Percentiles rank a stretch among this genome's conserved stretches.
These are phyloP conservation scores for Crithidia mellificae DNA, from an alignment of 208 protist genomes.

Conservation along the genomic window DNA sequence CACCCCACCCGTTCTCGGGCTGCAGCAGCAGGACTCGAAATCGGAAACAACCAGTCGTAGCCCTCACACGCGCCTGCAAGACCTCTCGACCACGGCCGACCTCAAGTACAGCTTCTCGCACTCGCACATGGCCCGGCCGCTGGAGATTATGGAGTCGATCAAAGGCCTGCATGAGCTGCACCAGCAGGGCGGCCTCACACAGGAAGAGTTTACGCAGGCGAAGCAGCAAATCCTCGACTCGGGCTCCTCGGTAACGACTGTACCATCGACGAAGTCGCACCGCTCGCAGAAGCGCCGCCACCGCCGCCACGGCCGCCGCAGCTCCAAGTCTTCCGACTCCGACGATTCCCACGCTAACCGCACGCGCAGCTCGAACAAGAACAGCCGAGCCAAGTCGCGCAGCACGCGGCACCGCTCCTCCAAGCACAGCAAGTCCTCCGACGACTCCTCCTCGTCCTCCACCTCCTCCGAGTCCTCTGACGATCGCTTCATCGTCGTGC, in stretches of 20 bases:
- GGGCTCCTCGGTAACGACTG: conserved; percentile 17
- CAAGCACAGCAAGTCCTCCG: background rate
- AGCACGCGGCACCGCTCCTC: conserved; percentile 23
- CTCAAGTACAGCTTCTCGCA: conserved; percentile 14
- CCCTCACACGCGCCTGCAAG: conserved; percentile 7
- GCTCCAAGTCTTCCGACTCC: background rate
- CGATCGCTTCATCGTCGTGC: conserved; percentile 68
- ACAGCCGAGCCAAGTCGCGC: conserved; percentile 11
- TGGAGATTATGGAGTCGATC: conserved; percentile 70
- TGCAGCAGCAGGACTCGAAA: background rate
- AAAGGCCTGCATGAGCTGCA: conserved; percentile 67
- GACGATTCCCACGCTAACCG: background rate
- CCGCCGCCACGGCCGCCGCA: conserved; percentile 4
- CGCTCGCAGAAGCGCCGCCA: conserved; percentile 13
- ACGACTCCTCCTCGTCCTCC: conserved; percentile 34
- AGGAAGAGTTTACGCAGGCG: conserved; percentile 72
- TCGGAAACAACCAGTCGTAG: background rate
- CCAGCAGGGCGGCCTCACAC: conserved; percentile 63
- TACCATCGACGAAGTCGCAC: conserved; percentile 8
- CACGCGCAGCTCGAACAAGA: background rate
- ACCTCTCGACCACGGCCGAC: background rate
- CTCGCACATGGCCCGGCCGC: conserved; percentile 28
- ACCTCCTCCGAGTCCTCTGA: conserved; percentile 35
- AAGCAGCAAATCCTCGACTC: conserved; percentile 75
- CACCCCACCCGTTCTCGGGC: background rate